Conservation (phyloP, 1,284 basidiomycete species). For the Ceratobasidium sp. region DNA sequence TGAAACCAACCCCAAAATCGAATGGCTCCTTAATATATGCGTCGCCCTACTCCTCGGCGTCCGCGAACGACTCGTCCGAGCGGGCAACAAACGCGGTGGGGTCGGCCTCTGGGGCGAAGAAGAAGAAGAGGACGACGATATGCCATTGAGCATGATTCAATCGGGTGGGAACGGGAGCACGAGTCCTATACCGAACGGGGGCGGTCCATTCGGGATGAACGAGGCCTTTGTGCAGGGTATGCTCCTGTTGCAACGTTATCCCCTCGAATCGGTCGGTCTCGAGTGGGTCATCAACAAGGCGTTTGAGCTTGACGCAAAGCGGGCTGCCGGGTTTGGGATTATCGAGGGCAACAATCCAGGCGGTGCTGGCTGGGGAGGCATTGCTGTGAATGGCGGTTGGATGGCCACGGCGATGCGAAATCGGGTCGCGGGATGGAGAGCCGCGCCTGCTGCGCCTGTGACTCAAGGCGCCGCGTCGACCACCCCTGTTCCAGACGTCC, state of each 20-base stretch:
- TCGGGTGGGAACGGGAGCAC: background rate
- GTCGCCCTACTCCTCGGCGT: constrained; percentile 35
- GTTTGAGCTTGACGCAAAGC: constrained; percentile 30
- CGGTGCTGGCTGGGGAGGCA: constrained; percentile 15
- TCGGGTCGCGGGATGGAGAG: constrained; percentile 23
- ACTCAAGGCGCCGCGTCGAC: constrained; percentile 11
- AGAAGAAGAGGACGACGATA: constrained; percentile 46
- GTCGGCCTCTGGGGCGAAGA: constrained; percentile 44
- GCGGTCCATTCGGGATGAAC: constrained; percentile 36
- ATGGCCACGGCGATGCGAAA: constrained; percentile 24
- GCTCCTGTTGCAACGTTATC: constrained; percentile 41
- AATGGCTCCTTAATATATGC: constrained; percentile 34
- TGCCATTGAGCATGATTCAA: constrained; percentile 34
- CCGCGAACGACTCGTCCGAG: constrained; percentile 33
- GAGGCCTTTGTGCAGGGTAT: constrained; percentile 43
- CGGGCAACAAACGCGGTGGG: constrained; percentile 37
- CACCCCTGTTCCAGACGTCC: constrained; percentile 13
- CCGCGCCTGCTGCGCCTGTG: background rate
- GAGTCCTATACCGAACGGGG: background rate
- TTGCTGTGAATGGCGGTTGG: background rate
- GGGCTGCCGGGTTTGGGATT: constrained; percentile 31
- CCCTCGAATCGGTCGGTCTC: constrained; percentile 39
- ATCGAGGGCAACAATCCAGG: background rate
- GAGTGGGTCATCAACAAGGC: constrained; percentile 40
- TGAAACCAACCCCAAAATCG: constrained; percentile 38